phyloP scores from a whole-genome alignment of 169 alveolate genomes.

The Babesia gibsoni region DNA sequence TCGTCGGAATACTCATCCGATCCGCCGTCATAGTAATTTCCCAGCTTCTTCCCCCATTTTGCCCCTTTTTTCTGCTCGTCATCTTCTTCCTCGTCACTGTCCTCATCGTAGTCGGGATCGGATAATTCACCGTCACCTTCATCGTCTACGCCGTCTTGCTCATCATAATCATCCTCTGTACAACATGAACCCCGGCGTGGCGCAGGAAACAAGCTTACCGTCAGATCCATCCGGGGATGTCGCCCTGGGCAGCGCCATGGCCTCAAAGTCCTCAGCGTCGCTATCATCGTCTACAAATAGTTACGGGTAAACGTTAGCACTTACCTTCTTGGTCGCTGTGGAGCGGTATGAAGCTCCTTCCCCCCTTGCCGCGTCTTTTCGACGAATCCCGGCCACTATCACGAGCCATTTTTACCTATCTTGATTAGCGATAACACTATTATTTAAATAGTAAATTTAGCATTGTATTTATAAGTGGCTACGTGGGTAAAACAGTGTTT shows the following conservation, averaged over 20 bases:
- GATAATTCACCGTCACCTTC: constrained; percentile 15
- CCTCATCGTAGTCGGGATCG: constrained; percentile 39
- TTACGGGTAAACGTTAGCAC: background rate
- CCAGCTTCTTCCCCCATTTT: constrained; percentile 67
- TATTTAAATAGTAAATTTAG: no score
- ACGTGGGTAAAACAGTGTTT: no score
- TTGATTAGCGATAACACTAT: no score
- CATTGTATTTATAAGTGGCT: no score
- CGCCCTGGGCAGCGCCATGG: constrained; percentile 41
- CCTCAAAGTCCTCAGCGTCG: constrained; percentile 46
- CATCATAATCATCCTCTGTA: background rate
- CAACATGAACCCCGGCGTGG: background rate
- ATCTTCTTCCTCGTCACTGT: constrained; percentile 44
- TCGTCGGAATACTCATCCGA: constrained; percentile 55
- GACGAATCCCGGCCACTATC: background rate
- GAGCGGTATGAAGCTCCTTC: constrained; percentile 34
- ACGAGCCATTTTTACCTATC: constrained; percentile 31
- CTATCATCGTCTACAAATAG: constrained; percentile 29
- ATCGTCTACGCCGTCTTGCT: background rate
- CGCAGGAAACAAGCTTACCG: background rate
- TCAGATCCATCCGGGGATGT: constrained; percentile 30
- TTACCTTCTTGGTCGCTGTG: constrained; percentile 25
- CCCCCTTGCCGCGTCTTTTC: constrained; percentile 6
- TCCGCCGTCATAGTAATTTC: constrained; percentile 64
- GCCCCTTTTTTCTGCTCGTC: constrained; percentile 30